Evolutionary conservation across 23 red algal species (phyloP), one percentile per base, ranked within the genome.

Genomic region (Chondrus crispus): DNA sequence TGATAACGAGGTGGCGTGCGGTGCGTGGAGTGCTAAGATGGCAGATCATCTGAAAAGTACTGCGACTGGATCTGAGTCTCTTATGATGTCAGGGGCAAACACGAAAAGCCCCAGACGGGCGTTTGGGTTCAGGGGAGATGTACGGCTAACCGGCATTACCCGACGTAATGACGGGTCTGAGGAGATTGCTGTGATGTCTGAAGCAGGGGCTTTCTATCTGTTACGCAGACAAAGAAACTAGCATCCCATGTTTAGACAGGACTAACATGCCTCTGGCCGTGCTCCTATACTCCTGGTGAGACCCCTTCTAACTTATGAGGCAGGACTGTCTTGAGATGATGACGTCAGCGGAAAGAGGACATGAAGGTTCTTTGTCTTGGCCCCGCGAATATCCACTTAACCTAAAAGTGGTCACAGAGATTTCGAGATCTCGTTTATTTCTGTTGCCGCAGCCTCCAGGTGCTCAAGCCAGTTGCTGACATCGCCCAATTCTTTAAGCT

Each of bases 1-100:
- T n/a, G 95, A 93, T 54, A 96, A 96, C 45, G 95, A 96, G 55
- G 58, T 96, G 62, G 87, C 88, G 26, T 93, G 88, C 81, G 95
- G 95, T 18, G 89, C 84, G 74, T 88, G 79, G 87, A 77, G 79
- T 47, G 54, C 42, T 24, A 28, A 85, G 36, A 68, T 81, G 53
- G 87, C 88, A 58, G 19, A 37, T 20, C 68, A 45, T 2, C 6
- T 47, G 19, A 35, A 73, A 19, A 74, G 45, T 41, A 55, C 30
- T 8, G 19, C 19, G n/a, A 39, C 43, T 8, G 44, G 35, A 3
- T 42, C 11, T 9, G 13, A 83, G 62, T 83, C 84, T 46, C 41
- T 42, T 3, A 96, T 96, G 95, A 82, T 96, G 39, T 96, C 95
- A 6, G 95, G 95, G 9, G 95, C 95, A 5, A 78, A 49, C 80